A percentile compares a stretch with the other conserved stretches of the same genome.
Evolutionary conservation across 2,329 filamentous ascomycete genomes (phyloP).

Genomic region (Penicillium sp.): DNA sequence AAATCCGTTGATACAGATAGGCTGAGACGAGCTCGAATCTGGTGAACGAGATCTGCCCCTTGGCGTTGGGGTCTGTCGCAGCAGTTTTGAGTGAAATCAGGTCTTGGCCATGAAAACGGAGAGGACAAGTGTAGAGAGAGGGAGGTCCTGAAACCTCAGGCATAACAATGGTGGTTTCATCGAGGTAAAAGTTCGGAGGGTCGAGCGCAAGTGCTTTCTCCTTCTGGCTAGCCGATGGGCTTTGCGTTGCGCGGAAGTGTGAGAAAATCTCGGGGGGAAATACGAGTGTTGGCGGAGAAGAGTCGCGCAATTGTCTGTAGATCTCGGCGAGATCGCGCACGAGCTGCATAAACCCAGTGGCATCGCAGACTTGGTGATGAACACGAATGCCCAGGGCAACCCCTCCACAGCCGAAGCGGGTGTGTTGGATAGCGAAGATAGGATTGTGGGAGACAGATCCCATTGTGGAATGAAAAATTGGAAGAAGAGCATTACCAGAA

Average conservation of each 20-base stretch:
- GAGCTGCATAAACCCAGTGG: constrained; percentile 2
- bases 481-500: background rate
- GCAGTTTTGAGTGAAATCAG: background rate
- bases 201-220: background rate
- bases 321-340: constrained; percentile 4
- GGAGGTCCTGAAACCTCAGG: too few species aligned
- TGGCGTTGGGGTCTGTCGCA: background rate
- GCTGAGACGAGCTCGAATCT: constrained; percentile 6
- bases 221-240: background rate
- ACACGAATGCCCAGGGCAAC: constrained; percentile 5
- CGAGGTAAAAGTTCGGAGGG: background rate
- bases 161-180: background rate
- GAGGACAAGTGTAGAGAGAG: background rate
- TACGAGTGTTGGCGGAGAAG: background rate
- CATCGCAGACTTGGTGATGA: constrained; percentile 10
- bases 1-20: background rate
- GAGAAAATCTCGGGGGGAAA: background rate
- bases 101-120: background rate
- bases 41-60: background rate
- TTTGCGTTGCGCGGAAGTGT: background rate
- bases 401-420: constrained; percentile 8
- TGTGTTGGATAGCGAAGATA: constrained; percentile 8
- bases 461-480: background rate
- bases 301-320: constrained; percentile 4
- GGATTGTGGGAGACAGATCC: background rate